Evolutionary conservation across 2,329 filamentous ascomycete species (phyloP), one percentile per base, ranked within the genome.

Genomic region (Apiospora sp.): DNA sequence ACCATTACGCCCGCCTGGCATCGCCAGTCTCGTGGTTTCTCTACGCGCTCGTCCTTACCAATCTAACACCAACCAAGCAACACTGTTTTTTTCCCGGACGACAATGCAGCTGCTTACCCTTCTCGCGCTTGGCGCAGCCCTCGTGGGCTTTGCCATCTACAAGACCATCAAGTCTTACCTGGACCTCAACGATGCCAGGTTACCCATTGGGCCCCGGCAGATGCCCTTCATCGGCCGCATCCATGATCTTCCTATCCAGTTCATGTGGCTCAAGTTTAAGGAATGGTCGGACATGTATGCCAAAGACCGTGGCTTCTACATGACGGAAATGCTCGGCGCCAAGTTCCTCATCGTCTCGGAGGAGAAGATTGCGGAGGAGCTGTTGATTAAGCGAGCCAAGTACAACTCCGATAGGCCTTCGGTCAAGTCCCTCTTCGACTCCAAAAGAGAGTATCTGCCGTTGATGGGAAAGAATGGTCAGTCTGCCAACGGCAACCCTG

Each of bases 391-490:
- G 81, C 82, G 85, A 70, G 86, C 84, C 14, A 88, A 85, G 77
- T 80, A 84, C 72, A 87, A 88, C 77, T 88, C 86, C 4, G 87
- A 89, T 75, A 81, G 87, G 43, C 81, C 81, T 0, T 73, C 77
- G 80, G 86, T 89, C 68, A 83, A 83, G 73, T 88, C 86, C 0
- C 77, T 89, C 44, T 86, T 87, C 72, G 87, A 89, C 76, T 86
- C 87, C 0, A 89, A 89, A 79, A 88, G 86, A 74, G 87, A 88
- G 72, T 89, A 89, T 72, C 81, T 89, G 2, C 87, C 87, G 5
- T 77, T 89, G 58, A 89, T 89, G 87, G 87, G 87, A 68, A 86
- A 84, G 78, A 89, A 89, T 74, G 81, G 87, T 88, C 80, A 78
- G 86, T 78, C 24, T 34, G 41, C 69, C 37, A 72, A 68, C 16